Conservation (phyloP, 805 yeast genomes). For the Lachancea sp. region DNA sequence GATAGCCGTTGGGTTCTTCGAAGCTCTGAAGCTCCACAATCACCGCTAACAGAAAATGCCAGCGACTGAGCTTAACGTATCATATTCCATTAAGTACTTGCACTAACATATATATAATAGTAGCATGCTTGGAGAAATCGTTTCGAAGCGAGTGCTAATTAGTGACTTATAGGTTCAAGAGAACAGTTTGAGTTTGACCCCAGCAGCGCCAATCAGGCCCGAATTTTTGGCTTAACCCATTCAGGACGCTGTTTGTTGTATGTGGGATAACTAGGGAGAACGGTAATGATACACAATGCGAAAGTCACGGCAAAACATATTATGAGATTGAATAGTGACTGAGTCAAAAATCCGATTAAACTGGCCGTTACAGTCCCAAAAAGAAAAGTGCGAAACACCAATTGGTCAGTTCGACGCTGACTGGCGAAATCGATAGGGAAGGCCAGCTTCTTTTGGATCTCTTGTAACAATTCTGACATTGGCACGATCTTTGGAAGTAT, state of each 20-base stretch:
- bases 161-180: not conserved
- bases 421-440: slow-evolving; percentile 33
- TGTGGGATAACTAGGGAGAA: slow-evolving; percentile 53
- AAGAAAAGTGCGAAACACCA: slow-evolving; percentile 16
- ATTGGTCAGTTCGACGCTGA: slow-evolving; percentile 20
- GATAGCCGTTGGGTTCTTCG: too few relatives aligned
- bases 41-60: too few relatives aligned
- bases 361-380: slow-evolving; percentile 35
- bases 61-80: too few relatives aligned
- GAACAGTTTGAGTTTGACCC: not conserved
- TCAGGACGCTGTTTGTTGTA: slow-evolving; percentile 45
- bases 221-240: slow-evolving; percentile 38
- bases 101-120: too few relatives aligned
- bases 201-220: not conserved
- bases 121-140: too few relatives aligned
- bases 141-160: too few relatives aligned
- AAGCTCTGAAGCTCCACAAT: too few relatives aligned
- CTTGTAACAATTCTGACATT: slow-evolving; percentile 33
- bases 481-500: not conserved
- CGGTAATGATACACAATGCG: slow-evolving; percentile 33
- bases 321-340: slow-evolving; percentile 38
- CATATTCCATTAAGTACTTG: too few relatives aligned
- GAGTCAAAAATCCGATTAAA: slow-evolving; percentile 42
- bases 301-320: slow-evolving; percentile 36
- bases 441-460: slow-evolving; percentile 21